A percentile compares a stretch with the other conserved stretches of the same genome.
phyloP scores from a whole-genome alignment of 2,329 filamentous ascomycete species.

The Colletotrichum incanum region DNA sequence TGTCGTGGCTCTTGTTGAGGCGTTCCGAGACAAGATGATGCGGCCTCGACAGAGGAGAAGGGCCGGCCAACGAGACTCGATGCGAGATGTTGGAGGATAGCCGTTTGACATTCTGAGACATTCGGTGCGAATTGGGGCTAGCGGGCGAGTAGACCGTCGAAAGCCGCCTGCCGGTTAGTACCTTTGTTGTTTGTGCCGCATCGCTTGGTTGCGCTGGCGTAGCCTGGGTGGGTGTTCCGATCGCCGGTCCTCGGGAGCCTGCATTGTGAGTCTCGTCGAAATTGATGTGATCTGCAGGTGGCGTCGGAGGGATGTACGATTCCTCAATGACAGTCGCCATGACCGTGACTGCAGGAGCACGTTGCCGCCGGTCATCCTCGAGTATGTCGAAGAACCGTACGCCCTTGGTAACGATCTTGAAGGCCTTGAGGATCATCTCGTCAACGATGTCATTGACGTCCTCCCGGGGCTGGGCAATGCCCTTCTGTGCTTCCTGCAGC shows the following conservation, averaged over 20 bases:
- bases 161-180: slow-evolving; percentile 61
- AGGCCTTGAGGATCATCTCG: slow-evolving; percentile 93
- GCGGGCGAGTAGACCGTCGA: slow-evolving; percentile 60
- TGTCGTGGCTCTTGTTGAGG: slow-evolving; percentile 85
- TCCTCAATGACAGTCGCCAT: slow-evolving; percentile 75
- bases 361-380: slow-evolving; percentile 72
- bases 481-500: slow-evolving; percentile 81
- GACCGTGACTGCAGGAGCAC: slow-evolving; percentile 68
- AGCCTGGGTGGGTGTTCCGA: slow-evolving; percentile 53
- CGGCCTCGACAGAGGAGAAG: slow-evolving; percentile 73
- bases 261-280: slow-evolving; percentile 63
- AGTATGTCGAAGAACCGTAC: slow-evolving; percentile 92
- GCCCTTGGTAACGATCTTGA: slow-evolving; percentile 92
- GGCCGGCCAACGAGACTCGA: slow-evolving; percentile 82
- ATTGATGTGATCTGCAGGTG: slow-evolving; percentile 70
- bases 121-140: slow-evolving; percentile 51
- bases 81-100: slow-evolving; percentile 75
- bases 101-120: slow-evolving; percentile 62
- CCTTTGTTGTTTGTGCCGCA: slow-evolving; percentile 53
- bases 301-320: slow-evolving; percentile 72
- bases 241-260: slow-evolving; percentile 56
- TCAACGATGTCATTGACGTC: slow-evolving; percentile 85
- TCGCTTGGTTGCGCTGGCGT: slow-evolving; percentile 56
- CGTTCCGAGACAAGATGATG: slow-evolving; percentile 87
- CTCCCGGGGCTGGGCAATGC: slow-evolving; percentile 62